These are phyloP conservation scores for Penicillium cinerascens DNA, from an alignment of 495 filamentous ascomycete genomes.

Conservation along the genomic window DNA sequence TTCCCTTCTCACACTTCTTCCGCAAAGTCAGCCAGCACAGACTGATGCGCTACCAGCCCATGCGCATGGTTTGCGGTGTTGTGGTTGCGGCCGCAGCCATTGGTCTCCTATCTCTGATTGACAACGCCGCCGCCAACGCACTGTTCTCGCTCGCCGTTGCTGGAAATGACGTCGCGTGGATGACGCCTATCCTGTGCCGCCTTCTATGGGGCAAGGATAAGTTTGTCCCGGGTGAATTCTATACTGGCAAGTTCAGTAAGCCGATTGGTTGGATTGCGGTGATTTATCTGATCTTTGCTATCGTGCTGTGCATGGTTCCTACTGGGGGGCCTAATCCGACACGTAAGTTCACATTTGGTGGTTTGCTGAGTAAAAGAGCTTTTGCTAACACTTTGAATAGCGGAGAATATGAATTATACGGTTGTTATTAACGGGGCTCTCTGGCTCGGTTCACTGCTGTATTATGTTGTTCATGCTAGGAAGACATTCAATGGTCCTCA, in stretches of 20 bases:
- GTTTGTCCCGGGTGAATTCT: conserved; percentile 63
- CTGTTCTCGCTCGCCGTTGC: conserved; percentile 62
- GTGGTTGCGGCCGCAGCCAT: conserved; percentile 50
- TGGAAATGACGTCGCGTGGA: conserved; percentile 61
- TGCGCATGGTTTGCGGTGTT: conserved; percentile 60
- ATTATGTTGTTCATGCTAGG: conserved; percentile 61
- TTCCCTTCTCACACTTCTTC: conserved; percentile 61
- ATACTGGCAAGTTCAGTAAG: conserved; percentile 51
- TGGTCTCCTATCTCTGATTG: conserved; percentile 58
- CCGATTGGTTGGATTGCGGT: conserved; percentile 53
- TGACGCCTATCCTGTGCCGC: conserved; percentile 59
- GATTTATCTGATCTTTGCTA: conserved; percentile 50
- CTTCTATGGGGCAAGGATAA: conserved; percentile 59
- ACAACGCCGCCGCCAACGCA: conserved; percentile 54
- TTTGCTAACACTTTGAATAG: conserved; percentile 23
- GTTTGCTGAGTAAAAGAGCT: background rate
- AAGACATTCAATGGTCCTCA: conserved; percentile 74
- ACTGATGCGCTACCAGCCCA: conserved; percentile 55
- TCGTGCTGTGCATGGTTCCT: conserved; percentile 53
- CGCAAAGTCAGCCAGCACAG: conserved; percentile 49
- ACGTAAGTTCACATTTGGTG: conserved; percentile 13
- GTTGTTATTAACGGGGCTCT: conserved; percentile 60
- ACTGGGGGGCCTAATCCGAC: conserved; percentile 48
- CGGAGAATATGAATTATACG: conserved; percentile 61
- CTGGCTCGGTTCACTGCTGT: conserved; percentile 58